Base-by-base conservation (phyloP, 257 asterid genomes). In the Penstemon newberryi region DNA sequence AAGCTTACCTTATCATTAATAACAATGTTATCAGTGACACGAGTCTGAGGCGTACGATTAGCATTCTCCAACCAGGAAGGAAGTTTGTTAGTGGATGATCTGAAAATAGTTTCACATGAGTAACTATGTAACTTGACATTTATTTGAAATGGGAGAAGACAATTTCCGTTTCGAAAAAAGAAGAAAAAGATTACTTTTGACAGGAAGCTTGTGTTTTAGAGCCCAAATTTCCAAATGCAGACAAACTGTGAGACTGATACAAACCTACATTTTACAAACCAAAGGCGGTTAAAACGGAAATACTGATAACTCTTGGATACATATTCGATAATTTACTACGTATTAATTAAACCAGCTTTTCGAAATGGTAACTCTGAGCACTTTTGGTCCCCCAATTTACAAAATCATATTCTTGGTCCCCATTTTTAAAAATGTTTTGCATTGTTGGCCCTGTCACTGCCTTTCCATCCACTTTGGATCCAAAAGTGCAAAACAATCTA, bases 1-100 rank as follows among this genome's bases (percentile, higher is more conserved):
- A 25, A 37, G 39, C 55, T 25, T 72, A 86, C 96, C 96, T 81
- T 81, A 74, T 75, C 79, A 12, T 72, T 63, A 50, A 18, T 2
- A 25, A 25, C 33, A 25, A 25, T 2, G 33, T 25, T 25, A 2
- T 25, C 33, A 25, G 33, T 25, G 43, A 36, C 46, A 47, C 40
- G 73, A 77, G 86, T 80, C 73, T 63, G 75, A 44, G 76, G 58
- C 70, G 66, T 63, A 66, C 42, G 19, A 45, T 47, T 69, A 40
- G 85, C 53, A 73, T 67, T 82, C 64, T 73, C 79, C 52, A 77
- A 71, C 81, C 77, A 69, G 70, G 80, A 61, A 56, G 79, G 82
- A 52, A 69, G 68, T 68, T 81, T 80, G 76, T 50, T 58, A 69
- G 62, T 69, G 37, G 64, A 76, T 39, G 62, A 76, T 85, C 73